phyloP scores from a whole-genome alignment of 1,284 basidiomycete genomes.

The Cryptococcus deneoformans region DNA sequence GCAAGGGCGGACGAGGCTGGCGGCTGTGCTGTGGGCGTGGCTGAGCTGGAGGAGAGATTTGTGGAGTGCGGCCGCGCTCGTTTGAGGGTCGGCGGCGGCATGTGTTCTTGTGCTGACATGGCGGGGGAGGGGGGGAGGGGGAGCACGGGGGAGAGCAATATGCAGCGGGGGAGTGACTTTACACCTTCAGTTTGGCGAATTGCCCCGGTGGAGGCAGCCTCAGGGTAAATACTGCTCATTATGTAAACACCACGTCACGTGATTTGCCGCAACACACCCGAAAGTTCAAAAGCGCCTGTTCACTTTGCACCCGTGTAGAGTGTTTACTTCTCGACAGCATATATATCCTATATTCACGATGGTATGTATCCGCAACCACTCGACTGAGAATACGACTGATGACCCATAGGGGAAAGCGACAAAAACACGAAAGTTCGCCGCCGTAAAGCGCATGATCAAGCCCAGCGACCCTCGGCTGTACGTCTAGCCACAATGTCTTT shows the following conservation, averaged over 20 bases:
- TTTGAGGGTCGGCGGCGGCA: slow-evolving; percentile 20
- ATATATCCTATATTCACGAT: neutral
- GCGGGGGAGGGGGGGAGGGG: neutral
- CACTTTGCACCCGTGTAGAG: no score
- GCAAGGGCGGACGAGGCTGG: neutral
- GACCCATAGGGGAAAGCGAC: slow-evolving; percentile 76
- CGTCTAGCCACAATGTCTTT: slow-evolving; percentile 40
- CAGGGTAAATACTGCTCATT: neutral
- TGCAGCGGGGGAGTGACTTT: neutral
- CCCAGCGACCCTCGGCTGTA: slow-evolving; percentile 92
- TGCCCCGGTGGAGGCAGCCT: slow-evolving; percentile 1
- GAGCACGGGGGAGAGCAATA: neutral
- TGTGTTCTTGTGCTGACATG: slow-evolving; percentile 25
- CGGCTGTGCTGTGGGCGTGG: slow-evolving; percentile 2
- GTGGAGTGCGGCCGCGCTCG: slow-evolving; percentile 16
- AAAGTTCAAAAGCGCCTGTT: neutral
- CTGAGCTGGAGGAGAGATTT: slow-evolving; percentile 3
- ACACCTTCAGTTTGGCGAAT: neutral
- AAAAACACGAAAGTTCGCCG: slow-evolving; percentile 91
- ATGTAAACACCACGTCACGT: neutral
- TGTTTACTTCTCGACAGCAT: neutral
- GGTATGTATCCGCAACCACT: neutral
- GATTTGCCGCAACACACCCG: neutral
- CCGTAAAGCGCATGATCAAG: slow-evolving; percentile 92
- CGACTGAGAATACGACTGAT: slow-evolving; percentile 1